phyloP scores from a whole-genome alignment of 805 yeast species.

The Kluyveromyces dobzhanskii region DNA sequence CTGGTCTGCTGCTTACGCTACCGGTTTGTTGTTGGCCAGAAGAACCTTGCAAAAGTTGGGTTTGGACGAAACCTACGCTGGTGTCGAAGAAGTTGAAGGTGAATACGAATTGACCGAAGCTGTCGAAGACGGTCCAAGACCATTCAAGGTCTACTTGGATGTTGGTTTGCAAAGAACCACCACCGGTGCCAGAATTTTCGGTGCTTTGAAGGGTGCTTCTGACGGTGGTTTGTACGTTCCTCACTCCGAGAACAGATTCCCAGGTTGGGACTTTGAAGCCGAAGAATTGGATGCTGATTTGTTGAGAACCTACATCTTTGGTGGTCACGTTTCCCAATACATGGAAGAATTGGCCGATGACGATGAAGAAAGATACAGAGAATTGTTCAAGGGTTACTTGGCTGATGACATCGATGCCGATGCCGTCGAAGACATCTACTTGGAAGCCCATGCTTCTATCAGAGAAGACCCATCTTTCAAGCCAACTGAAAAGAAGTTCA shows the following conservation, averaged over 20 bases:
- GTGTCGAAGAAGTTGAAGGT: slow-evolving; percentile 99
- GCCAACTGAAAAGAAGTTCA: slow-evolving; percentile 84
- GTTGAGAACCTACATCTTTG: slow-evolving; percentile 98
- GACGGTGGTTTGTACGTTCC: slow-evolving; percentile 99
- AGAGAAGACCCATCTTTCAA: slow-evolving; percentile 92
- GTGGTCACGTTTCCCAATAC: slow-evolving; percentile 99
- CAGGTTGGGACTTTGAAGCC: slow-evolving; percentile 99
- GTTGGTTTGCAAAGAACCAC: slow-evolving; percentile 99
- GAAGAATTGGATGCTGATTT: slow-evolving; percentile 97
- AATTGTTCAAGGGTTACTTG: slow-evolving; percentile 91
- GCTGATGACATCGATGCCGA: slow-evolving; percentile 98
- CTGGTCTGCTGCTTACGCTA: slow-evolving; percentile 99
- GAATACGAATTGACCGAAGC: slow-evolving; percentile 98
- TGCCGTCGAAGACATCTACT: slow-evolving; percentile 90
- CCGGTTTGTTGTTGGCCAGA: slow-evolving; percentile 97
- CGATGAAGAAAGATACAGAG: slow-evolving; percentile 98
- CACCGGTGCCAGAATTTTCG: slow-evolving; percentile 99
- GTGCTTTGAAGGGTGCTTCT: slow-evolving; percentile 99
- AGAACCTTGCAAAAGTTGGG: slow-evolving; percentile 97
- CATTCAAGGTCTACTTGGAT: slow-evolving; percentile 98
- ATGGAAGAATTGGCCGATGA: slow-evolving; percentile 99
- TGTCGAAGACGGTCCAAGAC: slow-evolving; percentile 98
- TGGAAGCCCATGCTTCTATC: slow-evolving; percentile 89
- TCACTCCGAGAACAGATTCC: slow-evolving; percentile 99
- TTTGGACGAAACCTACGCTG: slow-evolving; percentile 93